These are phyloP conservation scores for Linnemannia zychae DNA, from an alignment of 192 early-diverging fungal species.

Conservation along the genomic window DNA sequence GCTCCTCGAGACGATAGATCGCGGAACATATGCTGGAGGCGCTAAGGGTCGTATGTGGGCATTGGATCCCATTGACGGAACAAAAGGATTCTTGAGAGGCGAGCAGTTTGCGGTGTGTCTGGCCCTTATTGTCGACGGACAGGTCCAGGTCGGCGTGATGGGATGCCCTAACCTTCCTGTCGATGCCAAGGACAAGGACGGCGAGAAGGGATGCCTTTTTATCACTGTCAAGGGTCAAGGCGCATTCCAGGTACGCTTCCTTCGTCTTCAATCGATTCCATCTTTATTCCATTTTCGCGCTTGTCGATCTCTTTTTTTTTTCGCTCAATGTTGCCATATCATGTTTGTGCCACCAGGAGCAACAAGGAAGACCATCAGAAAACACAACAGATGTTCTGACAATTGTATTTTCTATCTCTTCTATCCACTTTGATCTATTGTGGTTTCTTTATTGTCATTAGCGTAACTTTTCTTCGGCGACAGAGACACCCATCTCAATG, in stretches of 20 bases:
- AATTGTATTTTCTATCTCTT: not conserved
- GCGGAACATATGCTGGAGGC: conserved; percentile 88
- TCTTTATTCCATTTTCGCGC: not conserved
- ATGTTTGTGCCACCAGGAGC: not conserved
- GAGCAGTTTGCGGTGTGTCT: conserved; percentile 98
- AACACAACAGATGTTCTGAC: conserved; percentile 4
- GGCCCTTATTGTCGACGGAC: conserved; percentile 89
- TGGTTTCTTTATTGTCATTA: conserved; percentile 24
- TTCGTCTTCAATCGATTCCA: not conserved
- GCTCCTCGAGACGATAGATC: conserved; percentile 91
- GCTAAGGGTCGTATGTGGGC: conserved; percentile 84
- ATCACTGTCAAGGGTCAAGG: conserved; percentile 90
- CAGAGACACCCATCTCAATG: conserved; percentile 77
- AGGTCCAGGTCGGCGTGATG: conserved; percentile 91
- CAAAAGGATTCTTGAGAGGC: conserved; percentile 97
- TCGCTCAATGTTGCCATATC: not conserved
- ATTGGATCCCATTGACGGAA: conserved; percentile 96
- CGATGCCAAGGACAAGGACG: conserved; percentile 69
- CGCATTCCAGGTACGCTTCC: conserved; percentile 82
- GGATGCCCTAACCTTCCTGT: conserved; percentile 87
- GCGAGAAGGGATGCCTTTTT: conserved; percentile 85
- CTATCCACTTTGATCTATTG: not conserved
- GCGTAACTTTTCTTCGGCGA: conserved; percentile 67
- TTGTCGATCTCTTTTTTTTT: not conserved
- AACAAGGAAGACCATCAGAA: not conserved